Conservation (phyloP, 208 protist genomes). For the Leishmania arabica region DNA sequence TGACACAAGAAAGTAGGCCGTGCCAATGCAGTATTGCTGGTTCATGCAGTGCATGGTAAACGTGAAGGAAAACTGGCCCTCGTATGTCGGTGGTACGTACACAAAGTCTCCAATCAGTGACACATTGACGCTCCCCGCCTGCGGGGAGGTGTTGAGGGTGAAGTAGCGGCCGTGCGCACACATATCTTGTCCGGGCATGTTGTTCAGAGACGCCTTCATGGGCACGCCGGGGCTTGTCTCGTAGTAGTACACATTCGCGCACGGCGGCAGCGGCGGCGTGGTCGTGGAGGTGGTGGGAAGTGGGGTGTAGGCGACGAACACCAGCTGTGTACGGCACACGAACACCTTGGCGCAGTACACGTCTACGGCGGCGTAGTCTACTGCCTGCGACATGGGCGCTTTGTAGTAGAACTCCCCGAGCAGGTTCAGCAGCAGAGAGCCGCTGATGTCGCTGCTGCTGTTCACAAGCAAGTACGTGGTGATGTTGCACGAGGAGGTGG, state of each 20-base stretch:
- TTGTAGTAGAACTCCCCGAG: conserved; percentile 72
- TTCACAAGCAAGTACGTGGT: conserved; percentile 48
- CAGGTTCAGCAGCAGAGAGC: conserved; percentile 64
- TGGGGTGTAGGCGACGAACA: conserved; percentile 53
- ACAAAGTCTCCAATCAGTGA: conserved; percentile 71
- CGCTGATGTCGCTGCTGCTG: conserved; percentile 23
- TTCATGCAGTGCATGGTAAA: conserved; percentile 80
- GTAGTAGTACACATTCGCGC: conserved; percentile 85
- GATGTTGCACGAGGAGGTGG: conserved; percentile 34
- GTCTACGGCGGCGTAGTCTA: conserved; percentile 54
- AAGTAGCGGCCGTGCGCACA: conserved; percentile 80
- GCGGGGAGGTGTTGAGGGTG: conserved; percentile 44
- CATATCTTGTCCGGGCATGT: conserved; percentile 54
- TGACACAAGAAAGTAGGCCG: conserved; percentile 69
- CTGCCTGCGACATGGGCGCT: conserved; percentile 41
- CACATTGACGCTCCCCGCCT: conserved; percentile 50
- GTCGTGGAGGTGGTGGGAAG: conserved; percentile 22
- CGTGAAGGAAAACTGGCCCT: conserved; percentile 53
- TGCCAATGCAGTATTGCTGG: conserved; percentile 58
- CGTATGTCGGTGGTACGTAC: conserved; percentile 45
- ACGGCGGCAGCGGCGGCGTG: conserved; percentile 42
- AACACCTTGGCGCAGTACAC: conserved; percentile 60
- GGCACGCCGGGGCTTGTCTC: conserved; percentile 42
- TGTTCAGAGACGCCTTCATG: conserved; percentile 62
- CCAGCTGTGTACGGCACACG: conserved; percentile 53